These are phyloP conservation scores for Colletotrichum sp. DNA, from an alignment of 2,329 filamentous ascomycete genomes.

Conservation along the genomic window DNA sequence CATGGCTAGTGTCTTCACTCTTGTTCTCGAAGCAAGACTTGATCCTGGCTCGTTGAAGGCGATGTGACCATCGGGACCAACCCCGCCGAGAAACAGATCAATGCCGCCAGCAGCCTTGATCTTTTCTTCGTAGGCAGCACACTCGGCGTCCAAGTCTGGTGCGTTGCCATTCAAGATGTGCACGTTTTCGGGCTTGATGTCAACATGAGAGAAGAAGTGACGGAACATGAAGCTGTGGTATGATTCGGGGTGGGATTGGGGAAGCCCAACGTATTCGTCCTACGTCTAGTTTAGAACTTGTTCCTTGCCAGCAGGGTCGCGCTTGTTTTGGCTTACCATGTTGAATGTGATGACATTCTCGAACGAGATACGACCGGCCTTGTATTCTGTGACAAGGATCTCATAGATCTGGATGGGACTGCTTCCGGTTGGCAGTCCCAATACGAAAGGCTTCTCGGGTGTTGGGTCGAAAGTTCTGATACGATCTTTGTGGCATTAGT, in stretches of 20 bases:
- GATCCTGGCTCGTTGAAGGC: slow-evolving; percentile 84
- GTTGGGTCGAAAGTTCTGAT: slow-evolving; percentile 25
- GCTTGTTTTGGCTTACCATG: slow-evolving; percentile 52
- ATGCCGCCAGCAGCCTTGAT: slow-evolving; percentile 74
- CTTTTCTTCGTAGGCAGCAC: slow-evolving; percentile 73
- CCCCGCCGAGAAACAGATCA: slow-evolving; percentile 78
- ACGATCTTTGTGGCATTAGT: slow-evolving; percentile 42
- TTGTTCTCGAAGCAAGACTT: slow-evolving; percentile 70
- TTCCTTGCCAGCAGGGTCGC: too few relatives aligned
- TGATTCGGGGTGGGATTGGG: slow-evolving; percentile 75
- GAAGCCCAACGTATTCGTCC: slow-evolving; percentile 78
- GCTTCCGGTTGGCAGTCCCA: slow-evolving; percentile 27
- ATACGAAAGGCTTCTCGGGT: slow-evolving; percentile 24
- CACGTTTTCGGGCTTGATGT: slow-evolving; percentile 71
- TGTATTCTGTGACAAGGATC: slow-evolving; percentile 66
- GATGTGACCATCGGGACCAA: slow-evolving; percentile 80
- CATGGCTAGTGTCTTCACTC: slow-evolving; percentile 79
- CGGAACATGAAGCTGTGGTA: slow-evolving; percentile 87
- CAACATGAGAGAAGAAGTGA: slow-evolving; percentile 78
- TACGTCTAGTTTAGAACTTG: not conserved
- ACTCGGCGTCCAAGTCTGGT: slow-evolving; percentile 71
- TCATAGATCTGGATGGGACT: slow-evolving; percentile 37
- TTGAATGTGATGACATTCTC: slow-evolving; percentile 81
- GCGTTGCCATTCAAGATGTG: slow-evolving; percentile 79
- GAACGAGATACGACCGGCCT: slow-evolving; percentile 47